These are phyloP conservation scores for Trametes versicolor DNA, from an alignment of 1,284 basidiomycete species.

Conservation along the genomic window DNA sequence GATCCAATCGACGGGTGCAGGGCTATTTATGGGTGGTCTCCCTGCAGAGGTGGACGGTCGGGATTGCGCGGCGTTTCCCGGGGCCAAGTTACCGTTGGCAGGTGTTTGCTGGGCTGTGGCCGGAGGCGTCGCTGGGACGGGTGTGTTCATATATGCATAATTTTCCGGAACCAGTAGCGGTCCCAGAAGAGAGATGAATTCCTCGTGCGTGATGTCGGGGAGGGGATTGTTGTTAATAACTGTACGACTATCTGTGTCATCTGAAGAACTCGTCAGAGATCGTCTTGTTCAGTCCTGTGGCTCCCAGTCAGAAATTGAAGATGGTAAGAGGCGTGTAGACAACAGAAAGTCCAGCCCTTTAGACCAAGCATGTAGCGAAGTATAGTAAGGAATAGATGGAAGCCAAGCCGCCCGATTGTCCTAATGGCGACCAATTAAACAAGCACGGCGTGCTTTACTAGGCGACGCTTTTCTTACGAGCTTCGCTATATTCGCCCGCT, in stretches of 20 bases:
- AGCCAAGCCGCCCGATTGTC: no score
- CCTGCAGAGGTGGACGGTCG: conserved; percentile 48
- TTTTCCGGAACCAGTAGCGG: conserved; percentile 83
- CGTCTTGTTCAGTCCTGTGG: conserved; percentile 13
- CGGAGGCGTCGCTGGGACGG: conserved; percentile 40
- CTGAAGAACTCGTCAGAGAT: conserved; percentile 45
- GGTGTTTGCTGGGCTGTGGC: conserved; percentile 28
- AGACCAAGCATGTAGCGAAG: no score
- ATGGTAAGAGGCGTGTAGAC: no score
- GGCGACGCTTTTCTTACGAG: no score
- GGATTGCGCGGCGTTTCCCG: conserved; percentile 44
- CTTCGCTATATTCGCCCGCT: no score
- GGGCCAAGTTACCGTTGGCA: conserved; percentile 32
- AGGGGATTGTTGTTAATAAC: conserved; percentile 87
- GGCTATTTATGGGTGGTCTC: conserved; percentile 59
- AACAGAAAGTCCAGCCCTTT: no score
- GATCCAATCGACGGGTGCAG: conserved; percentile 84
- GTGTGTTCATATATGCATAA: conserved; percentile 52
- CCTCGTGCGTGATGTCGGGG: conserved; percentile 84
- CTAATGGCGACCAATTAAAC: no score
- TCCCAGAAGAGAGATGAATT: conserved; percentile 80
- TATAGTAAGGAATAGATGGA: no score
- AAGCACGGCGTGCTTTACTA: no score
- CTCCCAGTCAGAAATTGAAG: conserved; percentile 16
- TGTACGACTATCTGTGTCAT: conserved; percentile 66